phyloP scores from a whole-genome alignment of 2,329 filamentous ascomycete genomes.

The Calycina herbarum region DNA sequence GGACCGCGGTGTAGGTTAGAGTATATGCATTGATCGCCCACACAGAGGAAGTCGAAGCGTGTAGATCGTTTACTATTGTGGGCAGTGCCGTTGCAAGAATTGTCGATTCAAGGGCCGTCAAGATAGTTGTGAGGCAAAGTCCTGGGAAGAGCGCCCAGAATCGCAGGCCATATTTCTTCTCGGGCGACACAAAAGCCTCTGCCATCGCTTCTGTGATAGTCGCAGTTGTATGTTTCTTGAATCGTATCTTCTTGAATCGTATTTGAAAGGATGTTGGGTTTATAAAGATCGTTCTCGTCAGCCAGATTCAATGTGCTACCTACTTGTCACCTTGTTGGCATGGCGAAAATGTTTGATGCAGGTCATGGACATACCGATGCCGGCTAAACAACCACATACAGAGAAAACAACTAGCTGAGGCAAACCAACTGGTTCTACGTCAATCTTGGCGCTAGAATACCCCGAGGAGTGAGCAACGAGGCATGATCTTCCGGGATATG shows the following conservation, averaged over 20 bases:
- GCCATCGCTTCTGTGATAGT: not conserved
- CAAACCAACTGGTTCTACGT: not conserved
- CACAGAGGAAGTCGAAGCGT: conserved; percentile 48
- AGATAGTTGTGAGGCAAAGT: not conserved
- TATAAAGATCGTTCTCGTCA: no score
- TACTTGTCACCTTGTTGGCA: not conserved
- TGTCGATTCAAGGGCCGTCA: conserved; percentile 14
- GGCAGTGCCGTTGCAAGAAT: conserved; percentile 44
- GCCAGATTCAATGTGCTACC: no score
- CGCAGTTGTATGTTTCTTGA: not conserved
- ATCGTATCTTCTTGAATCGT: not conserved
- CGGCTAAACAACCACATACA: not conserved
- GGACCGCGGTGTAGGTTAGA: conserved; percentile 47
- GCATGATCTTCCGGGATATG: no score
- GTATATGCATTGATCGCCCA: conserved; percentile 55
- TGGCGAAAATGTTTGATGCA: not conserved
- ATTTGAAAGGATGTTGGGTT: no score
- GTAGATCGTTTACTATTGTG: conserved; percentile 41
- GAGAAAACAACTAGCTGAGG: not conserved
- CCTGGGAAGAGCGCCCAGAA: conserved; percentile 6
- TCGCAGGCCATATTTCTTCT: not conserved
- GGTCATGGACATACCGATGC: not conserved
- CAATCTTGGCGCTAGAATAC: no score
- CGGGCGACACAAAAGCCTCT: not conserved
- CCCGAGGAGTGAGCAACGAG: no score